Evolutionary conservation across 129 eudicot species (phyloP), one percentile per base, ranked within the genome.

Genomic region (Flaveria brownii): DNA sequence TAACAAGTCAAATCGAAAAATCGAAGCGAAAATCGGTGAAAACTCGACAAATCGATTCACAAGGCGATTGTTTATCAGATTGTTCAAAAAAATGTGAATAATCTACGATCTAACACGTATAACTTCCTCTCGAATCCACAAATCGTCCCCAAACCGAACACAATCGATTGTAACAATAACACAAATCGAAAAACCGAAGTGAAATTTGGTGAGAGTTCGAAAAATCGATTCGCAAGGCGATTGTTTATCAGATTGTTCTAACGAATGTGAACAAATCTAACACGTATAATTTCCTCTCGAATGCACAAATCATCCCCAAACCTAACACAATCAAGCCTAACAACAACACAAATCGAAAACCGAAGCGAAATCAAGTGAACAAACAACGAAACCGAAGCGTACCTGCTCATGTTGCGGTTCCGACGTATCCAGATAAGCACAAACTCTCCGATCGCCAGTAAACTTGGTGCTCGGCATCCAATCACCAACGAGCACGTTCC

Each of bases 401-500:
- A 80, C 84, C 84, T 80, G 69, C 4, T 78, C 73, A 70, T 90
- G 96, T 22, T 84, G 56, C 3, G 89, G 85, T 66, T 90, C 96
- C 11, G 93, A 67, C 0, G 96, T 85, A 68, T 90, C 96, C 4
- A 90, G 74, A 61, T 77, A 88, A 7, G 96, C 82, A 67, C 90
- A 88, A 63, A 77, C 74, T 0, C 96, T 85, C 26, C 78, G 80
- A 43, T 80, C 91, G 28, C 96, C 96, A 28, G 86, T 82, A 77
- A 80, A 88, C 23, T 72, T 47, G 4, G 85, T 77, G 61, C 88
- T 77, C 22, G 96, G 93, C 85, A 86, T 82, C 83, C 45, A 90
- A 30, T 87, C 88, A 33, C 96, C 96, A 57, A 80, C 86, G 9
- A 90, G 70, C 0, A 88, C 81, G 49, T 90, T 72, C 43, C 68